These are phyloP conservation scores for Termitomyces sp. DNA, from an alignment of 768 basidiomycete genomes.

Conservation along the genomic window DNA sequence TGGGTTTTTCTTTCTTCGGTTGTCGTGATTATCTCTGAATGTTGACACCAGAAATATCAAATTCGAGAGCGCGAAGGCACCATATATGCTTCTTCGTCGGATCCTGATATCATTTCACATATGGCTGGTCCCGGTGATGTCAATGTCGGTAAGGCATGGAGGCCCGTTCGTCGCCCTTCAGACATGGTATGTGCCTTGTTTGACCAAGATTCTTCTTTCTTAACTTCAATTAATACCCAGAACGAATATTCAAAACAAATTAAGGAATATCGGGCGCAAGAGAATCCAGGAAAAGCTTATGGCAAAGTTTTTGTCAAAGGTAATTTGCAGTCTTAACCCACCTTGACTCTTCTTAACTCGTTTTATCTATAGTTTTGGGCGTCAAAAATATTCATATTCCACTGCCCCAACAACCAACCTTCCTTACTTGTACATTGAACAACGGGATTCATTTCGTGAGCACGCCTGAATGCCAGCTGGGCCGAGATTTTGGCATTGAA, in stretches of 20 bases:
- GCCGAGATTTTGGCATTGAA: constrained; percentile 59
- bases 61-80: constrained; percentile 73
- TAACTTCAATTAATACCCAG: constrained; percentile 33
- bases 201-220: constrained; percentile 7
- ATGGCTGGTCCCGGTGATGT: constrained; percentile 76
- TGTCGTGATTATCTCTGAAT: constrained; percentile 6
- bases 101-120: constrained; percentile 68
- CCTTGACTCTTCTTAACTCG: background rate
- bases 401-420: constrained; percentile 70
- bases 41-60: constrained; percentile 62
- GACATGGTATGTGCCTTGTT: constrained; percentile 70
- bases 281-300: constrained; percentile 74
- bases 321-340: constrained; percentile 25
- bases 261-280: constrained; percentile 71
- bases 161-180: constrained; percentile 81
- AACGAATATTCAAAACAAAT: constrained; percentile 94
- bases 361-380: constrained; percentile 58
- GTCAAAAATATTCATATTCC: constrained; percentile 75
- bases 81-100: constrained; percentile 80
- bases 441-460: constrained; percentile 97
- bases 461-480: constrained; percentile 73
- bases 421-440: constrained; percentile 84
- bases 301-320: constrained; percentile 97
- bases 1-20: constrained; percentile 22
- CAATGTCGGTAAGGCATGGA: constrained; percentile 82